Conservation (phyloP, 805 yeast genomes). For the Candida coleopterorum region DNA sequence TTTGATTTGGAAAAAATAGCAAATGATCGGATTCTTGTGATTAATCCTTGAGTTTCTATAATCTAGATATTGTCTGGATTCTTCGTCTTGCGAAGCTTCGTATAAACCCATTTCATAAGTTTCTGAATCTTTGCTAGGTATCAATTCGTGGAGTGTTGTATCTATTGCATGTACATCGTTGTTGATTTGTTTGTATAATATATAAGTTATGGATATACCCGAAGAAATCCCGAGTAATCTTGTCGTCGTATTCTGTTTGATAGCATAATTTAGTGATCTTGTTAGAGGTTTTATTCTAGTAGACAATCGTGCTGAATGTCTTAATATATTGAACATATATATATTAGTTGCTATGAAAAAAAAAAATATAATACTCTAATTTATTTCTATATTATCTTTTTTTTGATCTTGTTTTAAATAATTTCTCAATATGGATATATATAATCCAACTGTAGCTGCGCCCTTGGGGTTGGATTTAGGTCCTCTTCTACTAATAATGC, state of each 20-base stretch:
- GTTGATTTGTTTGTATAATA: constrained; percentile 1
- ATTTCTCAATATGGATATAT: constrained; percentile 38
- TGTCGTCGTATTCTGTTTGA: neutral
- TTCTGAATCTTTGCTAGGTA: constrained; percentile 47
- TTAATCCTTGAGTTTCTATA: constrained; percentile 25
- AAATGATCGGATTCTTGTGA: constrained; percentile 18
- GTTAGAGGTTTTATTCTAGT: neutral
- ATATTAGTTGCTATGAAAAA: neutral
- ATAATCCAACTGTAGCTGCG: constrained; percentile 46
- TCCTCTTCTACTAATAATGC: constrained; percentile 76
- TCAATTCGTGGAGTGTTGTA: constrained; percentile 33
- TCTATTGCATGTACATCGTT: constrained; percentile 31
- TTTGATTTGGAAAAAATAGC: constrained; percentile 35
- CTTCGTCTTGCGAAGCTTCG: constrained; percentile 55
- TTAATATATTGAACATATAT: too few species aligned
- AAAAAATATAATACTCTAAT: too few species aligned
- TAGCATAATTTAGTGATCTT: neutral
- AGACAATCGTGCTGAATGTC: too few species aligned
- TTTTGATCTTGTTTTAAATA: constrained; percentile 15
- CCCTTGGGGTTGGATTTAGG: constrained; percentile 47
- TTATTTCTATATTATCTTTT: neutral
- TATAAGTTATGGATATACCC: constrained; percentile 3
- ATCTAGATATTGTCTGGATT: constrained; percentile 29
- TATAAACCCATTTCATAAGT: constrained; percentile 70
- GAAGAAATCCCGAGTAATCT: constrained; percentile 1